Base-by-base conservation (phyloP, 2,329 filamentous ascomycete species). In the Ceratocystiopsis minuta region DNA sequence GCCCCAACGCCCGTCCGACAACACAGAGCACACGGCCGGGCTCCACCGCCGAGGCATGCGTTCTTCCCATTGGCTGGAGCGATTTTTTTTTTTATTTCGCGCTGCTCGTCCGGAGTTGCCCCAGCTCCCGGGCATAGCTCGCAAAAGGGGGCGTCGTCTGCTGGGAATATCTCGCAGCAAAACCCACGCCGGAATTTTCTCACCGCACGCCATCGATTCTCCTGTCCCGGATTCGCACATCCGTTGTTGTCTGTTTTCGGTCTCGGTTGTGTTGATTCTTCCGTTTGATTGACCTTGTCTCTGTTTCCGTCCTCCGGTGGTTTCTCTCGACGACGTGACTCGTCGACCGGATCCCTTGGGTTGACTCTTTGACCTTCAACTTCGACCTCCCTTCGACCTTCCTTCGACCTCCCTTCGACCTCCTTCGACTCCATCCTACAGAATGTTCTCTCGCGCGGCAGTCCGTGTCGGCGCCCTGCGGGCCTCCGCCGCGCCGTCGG, bases 401-500 rank as follows among this genome's bases (percentile, higher is more conserved):
- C 13, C 31, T 6, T 31, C 24, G 24, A 31, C 13, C 11, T 11
- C 16, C 18, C 12, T 24, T 16, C 36, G 37, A 12, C 36, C n/a
- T 38, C 33, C 34, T 33, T 34, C 24, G 12, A 16, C 16, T 34
- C 12, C 20, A 14, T 18, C 36, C 6, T 38, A 41, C 50, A 59
- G 57, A 59, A 84, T 84, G 79, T 75, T 84, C 63, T 81, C 78
- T 57, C 71, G 77, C 65, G 67, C 75, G 66, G 67, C 75, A 60
- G 64, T 80, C 58, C 70, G 75, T 64, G 66, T 56, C 68, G 73
- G 14, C 32, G 38, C 7, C 37, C 42, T 20, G 40, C 43, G 31
- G 39, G 16, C 37, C 35, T 37, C 5, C n/a, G 40, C 16, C 38
- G 20, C 7, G 20, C 20, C 20, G 20, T 4, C 20, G 20, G 20